Evolutionary conservation across 108 stramenopile species (phyloP).

Genomic region (Licmophora abbreviata): DNA sequence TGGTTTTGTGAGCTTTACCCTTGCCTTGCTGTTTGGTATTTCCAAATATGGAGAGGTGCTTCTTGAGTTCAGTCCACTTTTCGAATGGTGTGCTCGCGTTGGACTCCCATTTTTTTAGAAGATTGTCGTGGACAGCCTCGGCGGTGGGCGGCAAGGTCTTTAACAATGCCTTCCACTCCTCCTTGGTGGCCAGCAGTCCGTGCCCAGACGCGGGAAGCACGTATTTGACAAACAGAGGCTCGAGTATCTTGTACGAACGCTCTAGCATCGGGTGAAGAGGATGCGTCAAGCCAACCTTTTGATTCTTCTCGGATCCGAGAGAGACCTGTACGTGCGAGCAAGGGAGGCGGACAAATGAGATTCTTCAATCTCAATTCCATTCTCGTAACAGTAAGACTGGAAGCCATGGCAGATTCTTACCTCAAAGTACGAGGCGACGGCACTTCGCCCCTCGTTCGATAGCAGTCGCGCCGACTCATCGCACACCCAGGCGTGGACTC

Average conservation of each 20-base stretch:
- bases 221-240: constrained; percentile 85
- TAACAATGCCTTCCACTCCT: constrained; percentile 77
- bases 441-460: constrained; percentile 87
- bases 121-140: constrained; percentile 33
- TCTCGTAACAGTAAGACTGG: no score
- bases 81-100: constrained; percentile 37
- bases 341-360: no score
- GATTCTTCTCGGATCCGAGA: constrained; percentile 61
- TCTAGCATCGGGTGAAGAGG: constrained; percentile 86
- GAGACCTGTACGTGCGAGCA: constrained; percentile 24
- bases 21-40: constrained; percentile 19
- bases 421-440: constrained; percentile 95
- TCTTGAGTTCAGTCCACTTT: constrained; percentile 81
- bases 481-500: constrained; percentile 99
- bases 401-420: constrained; percentile 53
- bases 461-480: constrained; percentile 85
- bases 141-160: constrained; percentile 76
- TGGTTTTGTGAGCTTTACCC: constrained; percentile 31
- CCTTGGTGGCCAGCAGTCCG: constrained; percentile 65
- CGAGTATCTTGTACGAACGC: constrained; percentile 81
- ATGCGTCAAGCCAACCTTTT: constrained; percentile 41
- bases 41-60: constrained; percentile 42
- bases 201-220: constrained; percentile 79
- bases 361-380: no score
- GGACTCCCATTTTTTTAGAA: constrained; percentile 54